Conservation (phyloP, 495 filamentous ascomycete species). For the Chaetomium cochliodes region DNA sequence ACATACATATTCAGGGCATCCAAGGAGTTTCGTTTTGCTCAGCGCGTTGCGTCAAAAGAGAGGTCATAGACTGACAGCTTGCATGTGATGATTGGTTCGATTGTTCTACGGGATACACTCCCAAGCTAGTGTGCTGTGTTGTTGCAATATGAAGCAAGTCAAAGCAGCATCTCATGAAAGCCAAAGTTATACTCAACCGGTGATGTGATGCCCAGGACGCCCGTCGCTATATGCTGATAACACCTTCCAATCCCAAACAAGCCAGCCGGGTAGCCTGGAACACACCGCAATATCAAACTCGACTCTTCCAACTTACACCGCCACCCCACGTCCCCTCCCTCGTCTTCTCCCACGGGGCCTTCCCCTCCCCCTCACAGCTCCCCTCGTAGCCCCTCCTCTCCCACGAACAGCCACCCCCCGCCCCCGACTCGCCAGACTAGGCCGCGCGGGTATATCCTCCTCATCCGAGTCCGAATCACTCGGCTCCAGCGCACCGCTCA, state of each 20-base stretch:
- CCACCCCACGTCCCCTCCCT: neutral
- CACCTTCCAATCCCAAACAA: neutral
- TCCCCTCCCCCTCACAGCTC: constrained; percentile 13
- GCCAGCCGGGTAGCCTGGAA: neutral
- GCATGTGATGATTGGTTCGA: neutral
- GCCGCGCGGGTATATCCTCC: constrained; percentile 37
- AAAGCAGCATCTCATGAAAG: neutral
- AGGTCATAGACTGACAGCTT: neutral
- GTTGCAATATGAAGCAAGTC: too few relatives aligned
- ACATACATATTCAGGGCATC: neutral
- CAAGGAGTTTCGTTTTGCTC: neutral
- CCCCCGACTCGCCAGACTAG: constrained; percentile 6
- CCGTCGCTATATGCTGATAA: too few relatives aligned
- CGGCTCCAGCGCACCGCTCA: constrained; percentile 14
- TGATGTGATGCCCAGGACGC: too few relatives aligned
- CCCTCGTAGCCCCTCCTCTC: constrained; percentile 9
- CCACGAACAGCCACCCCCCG: neutral
- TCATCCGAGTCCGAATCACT: constrained; percentile 28
- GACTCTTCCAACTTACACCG: neutral
- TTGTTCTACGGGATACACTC: neutral
- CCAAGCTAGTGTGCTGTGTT: too few relatives aligned
- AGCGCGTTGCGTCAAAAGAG: neutral
- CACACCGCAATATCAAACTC: neutral
- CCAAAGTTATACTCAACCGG: neutral
- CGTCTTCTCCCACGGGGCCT: neutral